Evolutionary conservation across 345 rosid genomes (phyloP).

Genomic region (Microthlaspi erraticum): DNA sequence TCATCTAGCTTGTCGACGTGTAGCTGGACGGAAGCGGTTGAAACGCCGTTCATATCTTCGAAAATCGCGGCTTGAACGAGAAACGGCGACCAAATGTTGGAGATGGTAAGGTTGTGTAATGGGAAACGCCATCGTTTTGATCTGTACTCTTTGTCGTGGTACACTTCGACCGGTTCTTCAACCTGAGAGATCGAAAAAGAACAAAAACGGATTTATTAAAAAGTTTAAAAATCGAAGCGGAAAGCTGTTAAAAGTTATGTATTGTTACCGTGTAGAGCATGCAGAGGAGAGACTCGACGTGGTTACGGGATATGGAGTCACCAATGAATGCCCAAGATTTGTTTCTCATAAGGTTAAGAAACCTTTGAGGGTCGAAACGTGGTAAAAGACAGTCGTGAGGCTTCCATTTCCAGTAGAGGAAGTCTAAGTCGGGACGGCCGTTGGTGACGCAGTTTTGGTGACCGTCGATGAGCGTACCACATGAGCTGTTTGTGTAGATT

Average conservation of each 20-base stretch:
- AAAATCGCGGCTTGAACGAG: conserved; percentile 84
- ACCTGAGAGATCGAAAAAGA: conserved; percentile 49
- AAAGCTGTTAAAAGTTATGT: conserved; percentile 21
- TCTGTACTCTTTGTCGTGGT: conserved; percentile 79
- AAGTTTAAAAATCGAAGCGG: neutral
- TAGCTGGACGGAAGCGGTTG: conserved; percentile 73
- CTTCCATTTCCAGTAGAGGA: conserved; percentile 88
- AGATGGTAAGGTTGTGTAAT: conserved; percentile 67
- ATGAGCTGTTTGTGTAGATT: conserved; percentile 53
- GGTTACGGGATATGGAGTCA: conserved; percentile 95
- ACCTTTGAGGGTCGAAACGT: conserved; percentile 62
- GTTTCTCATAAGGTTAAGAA: conserved; percentile 76
- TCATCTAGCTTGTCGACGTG: conserved; percentile 81
- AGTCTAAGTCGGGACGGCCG: conserved; percentile 81
- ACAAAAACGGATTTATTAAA: neutral
- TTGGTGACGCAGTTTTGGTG: conserved; percentile 94
- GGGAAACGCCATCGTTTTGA: conserved; percentile 83
- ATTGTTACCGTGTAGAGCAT: conserved; percentile 69
- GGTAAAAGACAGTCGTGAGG: conserved; percentile 79
- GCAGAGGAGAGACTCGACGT: conserved; percentile 83
- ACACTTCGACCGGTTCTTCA: conserved; percentile 71
- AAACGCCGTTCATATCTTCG: conserved; percentile 87
- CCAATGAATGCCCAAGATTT: conserved; percentile 88
- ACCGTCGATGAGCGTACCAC: conserved; percentile 57
- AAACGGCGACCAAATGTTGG: conserved; percentile 91